Conservation (phyloP, 441 rosid species). For the Croton setiger region DNA sequence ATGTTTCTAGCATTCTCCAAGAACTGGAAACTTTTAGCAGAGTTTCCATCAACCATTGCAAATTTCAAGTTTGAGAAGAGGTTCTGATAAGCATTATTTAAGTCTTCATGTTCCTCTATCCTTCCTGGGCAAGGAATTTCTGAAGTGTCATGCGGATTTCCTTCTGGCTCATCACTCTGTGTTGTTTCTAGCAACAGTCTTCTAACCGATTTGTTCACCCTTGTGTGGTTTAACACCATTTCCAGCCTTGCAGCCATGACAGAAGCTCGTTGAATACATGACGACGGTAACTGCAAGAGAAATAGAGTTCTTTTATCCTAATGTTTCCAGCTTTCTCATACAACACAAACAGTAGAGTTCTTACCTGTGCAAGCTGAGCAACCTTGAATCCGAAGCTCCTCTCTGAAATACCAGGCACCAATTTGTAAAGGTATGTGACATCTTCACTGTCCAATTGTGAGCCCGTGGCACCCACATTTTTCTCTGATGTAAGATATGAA, state of each 20-base stretch:
- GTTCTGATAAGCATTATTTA: slow-evolving; percentile 26
- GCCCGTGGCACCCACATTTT: slow-evolving; percentile 20
- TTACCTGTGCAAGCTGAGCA: slow-evolving; percentile 86
- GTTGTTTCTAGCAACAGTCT: slow-evolving; percentile 15
- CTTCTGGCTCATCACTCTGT: slow-evolving; percentile 19
- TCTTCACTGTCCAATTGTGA: slow-evolving; percentile 45
- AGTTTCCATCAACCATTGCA: slow-evolving; percentile 36
- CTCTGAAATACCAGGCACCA: slow-evolving; percentile 73
- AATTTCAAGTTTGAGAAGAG: slow-evolving; percentile 43
- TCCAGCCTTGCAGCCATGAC: slow-evolving; percentile 72
- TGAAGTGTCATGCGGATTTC: slow-evolving; percentile 8
- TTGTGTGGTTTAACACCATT: slow-evolving; percentile 42
- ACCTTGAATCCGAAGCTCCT: slow-evolving; percentile 91
- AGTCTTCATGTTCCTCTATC: slow-evolving; percentile 25
- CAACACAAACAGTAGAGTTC: neutral
- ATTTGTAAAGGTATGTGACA: slow-evolving; percentile 85
- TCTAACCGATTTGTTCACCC: slow-evolving; percentile 22
- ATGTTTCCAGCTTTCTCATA: neutral
- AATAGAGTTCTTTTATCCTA: neutral
- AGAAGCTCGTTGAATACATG: slow-evolving; percentile 59
- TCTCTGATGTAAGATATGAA: slow-evolving; percentile 63
- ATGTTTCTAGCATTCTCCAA: slow-evolving; percentile 46
- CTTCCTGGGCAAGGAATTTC: slow-evolving; percentile 17
- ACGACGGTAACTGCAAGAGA: slow-evolving; percentile 57
- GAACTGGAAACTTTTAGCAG: slow-evolving; percentile 32